Conservation (phyloP, 495 filamentous ascomycete species). For the Lentithecium fluviatile region DNA sequence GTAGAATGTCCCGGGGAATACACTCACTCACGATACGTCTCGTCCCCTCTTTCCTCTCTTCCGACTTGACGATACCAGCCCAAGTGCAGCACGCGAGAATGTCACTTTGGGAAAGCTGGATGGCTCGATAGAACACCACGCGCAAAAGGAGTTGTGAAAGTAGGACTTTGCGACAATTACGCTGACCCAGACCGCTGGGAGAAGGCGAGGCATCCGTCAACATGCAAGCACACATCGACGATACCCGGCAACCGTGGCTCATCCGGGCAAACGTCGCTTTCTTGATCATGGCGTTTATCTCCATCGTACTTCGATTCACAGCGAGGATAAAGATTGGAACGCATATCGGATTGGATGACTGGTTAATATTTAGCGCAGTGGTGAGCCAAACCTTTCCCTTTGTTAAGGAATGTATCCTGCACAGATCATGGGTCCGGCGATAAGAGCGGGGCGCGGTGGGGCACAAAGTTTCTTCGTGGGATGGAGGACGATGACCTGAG, state of each 20-base stretch:
- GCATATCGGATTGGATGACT: slow-evolving; percentile 19
- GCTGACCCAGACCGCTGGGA: too few species aligned
- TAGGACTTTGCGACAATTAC: too few species aligned
- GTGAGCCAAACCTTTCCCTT: not conserved
- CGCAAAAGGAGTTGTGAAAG: too few species aligned
- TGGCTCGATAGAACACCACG: too few species aligned
- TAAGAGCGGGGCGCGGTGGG: not conserved
- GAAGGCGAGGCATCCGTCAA: too few species aligned
- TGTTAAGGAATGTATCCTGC: not conserved
- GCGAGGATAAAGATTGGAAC: slow-evolving; percentile 13
- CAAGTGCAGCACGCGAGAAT: too few species aligned
- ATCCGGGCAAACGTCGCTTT: slow-evolving; percentile 4
- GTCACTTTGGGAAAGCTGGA: too few species aligned
- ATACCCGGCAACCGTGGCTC: slow-evolving; percentile 9
- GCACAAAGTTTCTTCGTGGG: too few species aligned
- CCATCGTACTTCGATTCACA: slow-evolving; percentile 7
- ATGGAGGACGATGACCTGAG: not conserved
- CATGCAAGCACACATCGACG: slow-evolving; percentile 9
- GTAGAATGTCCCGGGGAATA: too few species aligned
- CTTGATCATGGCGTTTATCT: slow-evolving; percentile 4
- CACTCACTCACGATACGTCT: too few species aligned
- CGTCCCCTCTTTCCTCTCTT: too few species aligned
- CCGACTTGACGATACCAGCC: too few species aligned
- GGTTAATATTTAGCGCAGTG: slow-evolving; percentile 10
- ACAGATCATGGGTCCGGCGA: not conserved